These are phyloP conservation scores for Biscutella laevigata DNA, from an alignment of 441 rosid genomes.

Conservation along the genomic window DNA sequence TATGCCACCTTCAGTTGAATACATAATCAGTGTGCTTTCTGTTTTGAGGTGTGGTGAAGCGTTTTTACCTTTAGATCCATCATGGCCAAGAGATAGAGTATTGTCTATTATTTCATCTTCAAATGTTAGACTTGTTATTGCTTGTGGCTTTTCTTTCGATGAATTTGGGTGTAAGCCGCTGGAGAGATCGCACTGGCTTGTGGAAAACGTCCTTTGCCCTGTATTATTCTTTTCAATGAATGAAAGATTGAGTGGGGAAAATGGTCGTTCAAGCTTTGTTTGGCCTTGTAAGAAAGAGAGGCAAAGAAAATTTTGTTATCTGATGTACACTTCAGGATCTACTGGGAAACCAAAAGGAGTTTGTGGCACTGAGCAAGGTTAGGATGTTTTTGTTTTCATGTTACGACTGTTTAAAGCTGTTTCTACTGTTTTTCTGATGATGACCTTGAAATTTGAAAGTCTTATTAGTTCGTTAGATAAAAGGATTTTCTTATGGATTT, in stretches of 20 bases:
- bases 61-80: conserved; percentile 76
- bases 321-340: conserved; percentile 91
- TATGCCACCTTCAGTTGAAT: conserved; percentile 78
- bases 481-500: background rate
- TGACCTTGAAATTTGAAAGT: background rate
- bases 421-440: conserved; percentile 1
- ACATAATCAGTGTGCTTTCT: conserved; percentile 65
- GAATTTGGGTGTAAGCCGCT: conserved; percentile 29
- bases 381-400: background rate
- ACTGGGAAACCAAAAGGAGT: conserved; percentile 88
- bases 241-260: conserved; percentile 23
- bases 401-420: background rate
- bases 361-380: conserved; percentile 86
- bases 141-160: conserved; percentile 37
- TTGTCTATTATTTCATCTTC: conserved; percentile 44
- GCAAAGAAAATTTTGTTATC: conserved; percentile 56
- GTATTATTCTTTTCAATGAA: conserved; percentile 44
- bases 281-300: conserved; percentile 51
- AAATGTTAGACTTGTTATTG: conserved; percentile 40
- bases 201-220: conserved; percentile 30
- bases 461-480: background rate
- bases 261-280: conserved; percentile 12
- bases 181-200: conserved; percentile 42
- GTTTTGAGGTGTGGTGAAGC: conserved; percentile 77
- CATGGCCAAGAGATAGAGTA: conserved; percentile 75